Base-by-base conservation (phyloP, 2,329 filamentous ascomycete genomes). In the Phyllosticta citriasiana region DNA sequence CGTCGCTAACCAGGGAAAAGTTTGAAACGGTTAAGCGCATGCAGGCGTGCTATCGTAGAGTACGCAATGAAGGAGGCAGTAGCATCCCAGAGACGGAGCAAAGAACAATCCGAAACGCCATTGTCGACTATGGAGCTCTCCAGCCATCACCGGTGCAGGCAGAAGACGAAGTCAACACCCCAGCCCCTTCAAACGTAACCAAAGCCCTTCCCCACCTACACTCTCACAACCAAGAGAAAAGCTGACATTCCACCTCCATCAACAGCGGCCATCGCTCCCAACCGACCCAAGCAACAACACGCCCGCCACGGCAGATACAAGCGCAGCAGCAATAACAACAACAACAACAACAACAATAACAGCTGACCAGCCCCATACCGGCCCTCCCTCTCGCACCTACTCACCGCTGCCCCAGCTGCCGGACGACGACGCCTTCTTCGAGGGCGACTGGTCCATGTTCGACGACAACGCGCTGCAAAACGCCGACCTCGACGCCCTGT, bases 21-120 rank as follows among this genome's bases (percentile, higher is more conserved):
- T 74, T 73, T 33, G 72, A 76, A 51, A 76, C 73, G 1, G 75
- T 76, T 65, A 75, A 74, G 60, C 73, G 73, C 62, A 76, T 76
- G 73, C 73, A 75, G 55, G 73, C 70, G 0, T 75, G 73, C 64
- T 76, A 76, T 62, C 69, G 70, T 54, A 72, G 71, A 8, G 66
- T 71, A 1, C 66, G 69, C 5, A 70, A 69, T 2, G 71, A 75
- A 62, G 72, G 70, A 25, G 69, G 64, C 0, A 67, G 71, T 1
- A 71, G 72, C 8, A 73, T 70, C 2, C 72, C 69, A 2, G 71
- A 74, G 61, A 33, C 60, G 9, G 73, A 76, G 63, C 69, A 73
- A 22, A 69, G 70, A 50, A 72, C 68, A 0, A 67, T 76, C 14
- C 67, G 69, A 12, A 71, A 68, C 25, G 73, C 73, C 3, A 71